Percentiles rank a stretch among this genome's conserved stretches.
These are phyloP conservation scores for Ceratobasidium sp. DNA, from an alignment of 1,284 basidiomycete genomes.

Conservation along the genomic window DNA sequence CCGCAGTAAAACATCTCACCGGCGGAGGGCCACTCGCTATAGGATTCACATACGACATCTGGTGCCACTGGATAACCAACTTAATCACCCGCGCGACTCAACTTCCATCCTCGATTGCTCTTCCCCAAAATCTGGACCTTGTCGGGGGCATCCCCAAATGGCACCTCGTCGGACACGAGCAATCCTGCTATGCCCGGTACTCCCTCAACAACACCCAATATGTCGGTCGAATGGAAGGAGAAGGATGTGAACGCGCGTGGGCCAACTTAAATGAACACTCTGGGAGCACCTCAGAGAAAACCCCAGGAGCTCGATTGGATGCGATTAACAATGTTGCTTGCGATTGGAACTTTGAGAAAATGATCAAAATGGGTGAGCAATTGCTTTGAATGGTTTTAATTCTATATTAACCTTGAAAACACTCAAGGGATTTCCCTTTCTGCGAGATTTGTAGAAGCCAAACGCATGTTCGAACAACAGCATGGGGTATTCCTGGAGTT, in stretches of 20 bases:
- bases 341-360: too few relatives aligned
- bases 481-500: too few relatives aligned
- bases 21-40: background rate
- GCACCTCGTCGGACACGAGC: background rate
- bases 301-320: too few relatives aligned
- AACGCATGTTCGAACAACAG: too few relatives aligned
- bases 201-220: background rate
- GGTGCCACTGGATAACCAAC: background rate
- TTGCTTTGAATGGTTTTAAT: too few relatives aligned
- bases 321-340: too few relatives aligned
- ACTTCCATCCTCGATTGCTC: background rate
- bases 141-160: constrained; percentile 1
- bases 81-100: too few relatives aligned
- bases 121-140: background rate
- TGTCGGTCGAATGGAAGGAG: background rate
- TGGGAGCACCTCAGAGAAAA: too few relatives aligned
- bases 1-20: background rate
- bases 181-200: background rate
- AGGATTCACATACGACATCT: constrained; percentile 5
- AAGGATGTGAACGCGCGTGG: background rate
- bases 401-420: too few relatives aligned
- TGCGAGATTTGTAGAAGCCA: too few relatives aligned
- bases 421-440: too few relatives aligned
- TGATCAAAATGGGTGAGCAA: too few relatives aligned
- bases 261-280: background rate